These are phyloP conservation scores for Rhynchospora pubera DNA, from an alignment of 176 grass and related monocot genomes.

Conservation along the genomic window DNA sequence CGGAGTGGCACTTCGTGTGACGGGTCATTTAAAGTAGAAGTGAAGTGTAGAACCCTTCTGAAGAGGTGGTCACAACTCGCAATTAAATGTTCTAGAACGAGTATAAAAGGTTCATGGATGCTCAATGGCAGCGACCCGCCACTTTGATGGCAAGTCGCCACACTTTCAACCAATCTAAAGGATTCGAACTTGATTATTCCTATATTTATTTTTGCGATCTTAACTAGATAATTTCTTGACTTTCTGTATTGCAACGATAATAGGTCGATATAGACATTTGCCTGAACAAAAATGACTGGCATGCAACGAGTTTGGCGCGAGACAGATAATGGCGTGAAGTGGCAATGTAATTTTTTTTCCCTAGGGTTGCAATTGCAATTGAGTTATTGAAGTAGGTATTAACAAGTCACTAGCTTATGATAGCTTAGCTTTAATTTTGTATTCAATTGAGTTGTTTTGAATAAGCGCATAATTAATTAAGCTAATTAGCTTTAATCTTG, in stretches of 20 bases:
- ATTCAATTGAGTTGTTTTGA: too few relatives aligned
- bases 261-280: background rate
- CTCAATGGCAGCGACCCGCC: background rate
- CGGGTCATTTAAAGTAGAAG: background rate
- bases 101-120: too few relatives aligned
- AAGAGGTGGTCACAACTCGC: too few relatives aligned
- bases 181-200: background rate
- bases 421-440: too few relatives aligned
- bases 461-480: too few relatives aligned
- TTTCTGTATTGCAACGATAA: background rate
- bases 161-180: background rate
- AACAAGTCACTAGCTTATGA: too few relatives aligned
- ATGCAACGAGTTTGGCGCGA: background rate
- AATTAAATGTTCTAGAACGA: too few relatives aligned
- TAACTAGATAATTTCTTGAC: background rate
- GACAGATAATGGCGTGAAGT: too few relatives aligned
- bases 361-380: too few relatives aligned
- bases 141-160: background rate
- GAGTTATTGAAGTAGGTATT: too few relatives aligned
- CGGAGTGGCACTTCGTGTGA: background rate
- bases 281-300: background rate
- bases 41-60: background rate
- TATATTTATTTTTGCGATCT: background rate
- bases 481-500: too few relatives aligned
- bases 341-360: too few relatives aligned